Evolutionary conservation across 441 rosid genomes (phyloP).

Genomic region (Omphalea diandra): DNA sequence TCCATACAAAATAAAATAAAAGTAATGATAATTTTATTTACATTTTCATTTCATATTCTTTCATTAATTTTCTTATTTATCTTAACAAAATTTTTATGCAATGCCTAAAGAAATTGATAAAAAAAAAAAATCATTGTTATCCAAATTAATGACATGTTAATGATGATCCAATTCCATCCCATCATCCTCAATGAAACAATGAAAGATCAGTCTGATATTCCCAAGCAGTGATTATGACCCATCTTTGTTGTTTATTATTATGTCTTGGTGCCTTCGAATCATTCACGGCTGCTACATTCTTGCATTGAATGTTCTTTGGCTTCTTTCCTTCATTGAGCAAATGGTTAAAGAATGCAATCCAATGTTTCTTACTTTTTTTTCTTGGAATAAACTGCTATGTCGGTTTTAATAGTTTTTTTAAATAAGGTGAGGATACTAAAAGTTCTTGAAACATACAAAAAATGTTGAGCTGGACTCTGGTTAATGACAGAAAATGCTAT

Average conservation of each 20-base stretch:
- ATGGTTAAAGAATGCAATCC: not conserved
- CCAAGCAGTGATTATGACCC: slow-evolving; percentile 7
- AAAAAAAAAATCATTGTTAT: no score
- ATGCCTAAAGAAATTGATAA: no score
- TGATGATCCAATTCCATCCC: no score
- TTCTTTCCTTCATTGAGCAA: not conserved
- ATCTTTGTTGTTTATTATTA: not conserved
- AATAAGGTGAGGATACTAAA: not conserved
- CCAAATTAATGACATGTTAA: no score
- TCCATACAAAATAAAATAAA: no score
- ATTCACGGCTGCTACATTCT: no score
- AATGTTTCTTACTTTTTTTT: no score
- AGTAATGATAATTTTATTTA: no score
- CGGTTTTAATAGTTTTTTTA: not conserved
- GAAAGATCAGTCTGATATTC: slow-evolving; percentile 12
- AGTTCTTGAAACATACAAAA: not conserved
- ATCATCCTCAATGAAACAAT: not conserved
- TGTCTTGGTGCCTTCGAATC: slow-evolving; percentile 10
- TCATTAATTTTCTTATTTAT: no score
- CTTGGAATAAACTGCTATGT: not conserved
- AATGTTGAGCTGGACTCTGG: slow-evolving; percentile 13
- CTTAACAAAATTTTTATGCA: no score
- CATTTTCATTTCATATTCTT: no score
- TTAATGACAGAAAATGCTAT: slow-evolving; percentile 2
- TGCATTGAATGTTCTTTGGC: not conserved